These are phyloP conservation scores for Podospora tetraspora DNA, from an alignment of 495 filamentous ascomycete species.

Conservation along the genomic window DNA sequence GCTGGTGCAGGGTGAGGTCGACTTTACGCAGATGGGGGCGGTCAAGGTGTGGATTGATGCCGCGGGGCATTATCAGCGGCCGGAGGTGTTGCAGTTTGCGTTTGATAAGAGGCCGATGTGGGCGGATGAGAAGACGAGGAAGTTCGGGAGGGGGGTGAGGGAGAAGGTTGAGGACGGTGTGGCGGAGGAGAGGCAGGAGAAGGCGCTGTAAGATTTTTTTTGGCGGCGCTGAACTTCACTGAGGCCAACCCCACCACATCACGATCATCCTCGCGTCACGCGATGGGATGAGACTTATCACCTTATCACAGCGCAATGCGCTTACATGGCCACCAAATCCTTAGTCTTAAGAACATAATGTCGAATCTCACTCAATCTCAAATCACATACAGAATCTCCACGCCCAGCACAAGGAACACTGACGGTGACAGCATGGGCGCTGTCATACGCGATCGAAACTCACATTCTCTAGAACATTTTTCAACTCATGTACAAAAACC, in stretches of 20 bases:
- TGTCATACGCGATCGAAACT: too few species aligned
- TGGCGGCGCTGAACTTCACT: not conserved
- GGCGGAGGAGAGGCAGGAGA: not conserved
- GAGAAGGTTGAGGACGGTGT: not conserved
- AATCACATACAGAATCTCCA: too few species aligned
- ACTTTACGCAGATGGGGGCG: constrained; percentile 31
- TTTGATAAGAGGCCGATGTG: constrained; percentile 30
- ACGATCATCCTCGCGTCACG: not conserved
- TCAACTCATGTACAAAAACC: too few species aligned
- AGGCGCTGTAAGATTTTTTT: not conserved
- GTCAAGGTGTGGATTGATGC: constrained; percentile 41
- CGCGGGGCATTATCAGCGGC: constrained; percentile 37
- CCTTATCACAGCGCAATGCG: too few species aligned
- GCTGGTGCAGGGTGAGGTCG: constrained; percentile 35
- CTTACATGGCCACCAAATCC: too few species aligned
- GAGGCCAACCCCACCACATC: not conserved
- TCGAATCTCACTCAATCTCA: too few species aligned
- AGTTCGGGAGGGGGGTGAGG: not conserved
- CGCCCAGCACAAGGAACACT: too few species aligned
- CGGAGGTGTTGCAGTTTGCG: constrained; percentile 34
- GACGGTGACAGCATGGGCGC: too few species aligned
- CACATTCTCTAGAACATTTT: too few species aligned
- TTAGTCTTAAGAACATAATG: too few species aligned
- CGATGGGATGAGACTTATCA: too few species aligned
- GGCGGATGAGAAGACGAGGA: constrained; percentile 30